Percentiles rank a stretch among this genome's conserved stretches.
Evolutionary conservation across 2,329 filamentous ascomycete genomes (phyloP).

Genomic region (Hypoxylon sp.): DNA sequence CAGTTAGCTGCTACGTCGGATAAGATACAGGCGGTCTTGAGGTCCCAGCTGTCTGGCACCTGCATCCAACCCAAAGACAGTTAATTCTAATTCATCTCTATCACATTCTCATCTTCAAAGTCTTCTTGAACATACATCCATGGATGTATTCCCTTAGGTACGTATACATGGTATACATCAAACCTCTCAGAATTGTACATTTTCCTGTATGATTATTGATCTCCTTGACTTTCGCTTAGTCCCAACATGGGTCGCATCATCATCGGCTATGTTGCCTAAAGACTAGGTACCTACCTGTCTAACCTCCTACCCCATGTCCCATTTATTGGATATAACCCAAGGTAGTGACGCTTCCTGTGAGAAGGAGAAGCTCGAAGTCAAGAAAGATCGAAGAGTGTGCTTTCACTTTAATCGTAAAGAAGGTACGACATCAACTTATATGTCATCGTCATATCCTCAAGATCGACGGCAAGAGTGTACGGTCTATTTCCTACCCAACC

Average conservation of each 20-base stretch:
- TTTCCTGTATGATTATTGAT: neutral
- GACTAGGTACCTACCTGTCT: too few species aligned
- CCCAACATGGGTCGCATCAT: slow-evolving; percentile 1
- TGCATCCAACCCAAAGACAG: neutral
- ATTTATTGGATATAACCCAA: neutral
- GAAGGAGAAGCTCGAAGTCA: slow-evolving; percentile 8
- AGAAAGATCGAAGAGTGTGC: neutral
- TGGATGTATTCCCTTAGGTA: too few species aligned
- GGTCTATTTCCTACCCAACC: neutral
- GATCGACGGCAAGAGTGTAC: slow-evolving; percentile 3
- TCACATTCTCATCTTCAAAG: neutral
- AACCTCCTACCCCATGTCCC: too few species aligned
- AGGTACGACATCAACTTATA: neutral
- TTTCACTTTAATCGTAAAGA: neutral
- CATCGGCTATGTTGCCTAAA: neutral
- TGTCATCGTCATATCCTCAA: neutral
- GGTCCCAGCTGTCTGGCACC: slow-evolving; percentile 15
- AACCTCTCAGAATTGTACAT: neutral
- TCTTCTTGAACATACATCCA: slow-evolving; percentile 2
- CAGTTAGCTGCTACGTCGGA: neutral
- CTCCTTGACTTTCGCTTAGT: neutral
- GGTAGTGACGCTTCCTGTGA: neutral
- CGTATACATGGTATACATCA: neutral
- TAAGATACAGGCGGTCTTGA: neutral
- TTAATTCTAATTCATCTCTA: neutral